Evolutionary conservation across 306 rosid genomes (phyloP), one percentile per base, ranked within the genome.

Genomic region (Gastrolobium villosum): DNA sequence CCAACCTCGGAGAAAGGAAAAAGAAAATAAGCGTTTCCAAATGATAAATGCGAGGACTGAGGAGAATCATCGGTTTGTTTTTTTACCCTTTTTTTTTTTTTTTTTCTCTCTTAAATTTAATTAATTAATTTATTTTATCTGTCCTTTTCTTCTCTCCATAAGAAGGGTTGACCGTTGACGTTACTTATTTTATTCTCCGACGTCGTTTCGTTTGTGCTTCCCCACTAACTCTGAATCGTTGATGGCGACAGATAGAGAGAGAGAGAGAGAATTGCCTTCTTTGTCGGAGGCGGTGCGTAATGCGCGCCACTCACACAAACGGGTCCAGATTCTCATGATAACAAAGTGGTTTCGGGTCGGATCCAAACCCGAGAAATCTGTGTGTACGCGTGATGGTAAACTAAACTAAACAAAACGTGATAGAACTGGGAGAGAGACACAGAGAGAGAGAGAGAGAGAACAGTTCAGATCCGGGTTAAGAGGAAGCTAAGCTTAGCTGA

Each of bases 91-190:
- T 13, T 26, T 45, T 48, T 40, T 5, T 7, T n/a, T 30, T 32
- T 13, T 52, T 40, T 44, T 10, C 32, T 3, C 2, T 6, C 28
- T 4, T 31, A 14, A 35, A 30, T 49, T 14, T 30, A 9, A 60
- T 9, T 28, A 41, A 41, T 14, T 61, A 32, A 28, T 70, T 48
- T 32, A 0, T 67, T 20, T 45, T 67, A 54, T 62, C 49, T 20
- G 28, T 2, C 39, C 48, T 48, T 32, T 48, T 44, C 5, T 59
- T 43, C 5, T 56, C 28, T 64, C 49, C 2, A 7, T 35, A n/a
- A 37, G 11, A 7, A 14, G 14, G 41, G 83, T 85, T 85, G 85
- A 81, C 80, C 84, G 68, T 87, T 78, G 81, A 84, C 75, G 40
- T 52, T 34, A 10, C 35, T 50, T 54, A 20, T 13, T 14, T 63